Evolutionary conservation across 192 early-diverging fungal genomes (phyloP), one percentile per base, ranked within the genome.

Genomic region (Phlyctochytrium arcticum): DNA sequence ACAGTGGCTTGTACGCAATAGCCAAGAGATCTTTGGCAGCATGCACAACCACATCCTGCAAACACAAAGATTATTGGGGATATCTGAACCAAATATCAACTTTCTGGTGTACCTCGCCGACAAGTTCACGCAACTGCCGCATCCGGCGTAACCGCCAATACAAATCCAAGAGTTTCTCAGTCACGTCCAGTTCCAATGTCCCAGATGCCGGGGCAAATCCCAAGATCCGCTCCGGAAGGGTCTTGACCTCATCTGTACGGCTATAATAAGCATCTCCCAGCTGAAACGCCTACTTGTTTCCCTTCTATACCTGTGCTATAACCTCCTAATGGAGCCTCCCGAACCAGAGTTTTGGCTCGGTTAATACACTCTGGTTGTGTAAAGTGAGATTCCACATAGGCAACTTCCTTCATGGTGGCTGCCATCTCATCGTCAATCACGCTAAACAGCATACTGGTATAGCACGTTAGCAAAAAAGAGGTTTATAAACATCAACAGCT

Each of bases 1-100:
- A 37, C 1, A 69, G 51, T 10, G 67, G 67, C 53, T 62, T 62
- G 23, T 69, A 69, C n/a, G 21, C 39, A 6, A 69, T 51, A 9
- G 47, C 26, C 10, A 69, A 42, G 4, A 69, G 5, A 46, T 36
- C 36, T 27, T 55, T 60, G 2, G 67, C 67, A 12, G 61, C 27
- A 29, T 69, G 57, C 31, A 69, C 59, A 1, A 51, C 49, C 7
- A 55, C 51, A 34, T 69, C 56, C 57, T 66, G 62, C 19, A 32
- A 47, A 23, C n/a, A 17, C 7, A 30, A 2, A 48, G 17, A 27
- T 57, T 21, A 53, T 15, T 23, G 26, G 10, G 12, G 12, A 53
- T 2, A 53, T 2, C 26, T 53, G 50, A 27, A n/a, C 21, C 1
- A 6, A 35, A 64, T 24, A 51, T 3, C 1, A 4, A 23, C 7